These are phyloP conservation scores for Paraphaeosphaeria minitans DNA, from an alignment of 2,329 filamentous ascomycete species.

Conservation along the genomic window DNA sequence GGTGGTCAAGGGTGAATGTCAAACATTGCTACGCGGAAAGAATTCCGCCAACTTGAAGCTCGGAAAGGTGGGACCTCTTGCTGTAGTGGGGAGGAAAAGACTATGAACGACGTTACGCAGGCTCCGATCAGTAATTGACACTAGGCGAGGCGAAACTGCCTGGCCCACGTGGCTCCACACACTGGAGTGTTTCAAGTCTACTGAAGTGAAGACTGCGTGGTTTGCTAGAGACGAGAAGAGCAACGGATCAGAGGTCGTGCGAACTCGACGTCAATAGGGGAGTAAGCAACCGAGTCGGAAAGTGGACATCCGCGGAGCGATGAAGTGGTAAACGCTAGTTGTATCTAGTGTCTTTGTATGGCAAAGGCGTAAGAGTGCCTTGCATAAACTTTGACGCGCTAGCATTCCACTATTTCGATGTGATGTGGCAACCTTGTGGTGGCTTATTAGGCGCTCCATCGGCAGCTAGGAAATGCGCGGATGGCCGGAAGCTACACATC, in stretches of 20 bases:
- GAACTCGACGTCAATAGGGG: background rate
- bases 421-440: conserved; percentile 1
- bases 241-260: background rate
- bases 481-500: background rate
- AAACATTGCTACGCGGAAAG: background rate
- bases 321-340: background rate
- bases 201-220: background rate
- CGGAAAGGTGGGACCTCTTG: background rate
- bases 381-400: background rate
- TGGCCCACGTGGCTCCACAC: background rate
- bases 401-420: background rate
- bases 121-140: background rate
- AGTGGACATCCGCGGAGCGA: background rate
- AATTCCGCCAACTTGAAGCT: background rate
- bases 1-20: background rate
- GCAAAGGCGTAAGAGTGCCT: background rate
- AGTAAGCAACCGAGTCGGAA: background rate
- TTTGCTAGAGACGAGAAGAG: background rate
- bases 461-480: background rate
- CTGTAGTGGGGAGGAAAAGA: background rate
- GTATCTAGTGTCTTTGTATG: background rate
- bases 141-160: background rate
- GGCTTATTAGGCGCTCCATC: conserved; percentile 6
- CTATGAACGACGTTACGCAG: background rate
- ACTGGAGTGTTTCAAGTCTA: background rate